Base-by-base conservation (phyloP, 2,329 filamentous ascomycete species). In the Fusarium beomiforme region DNA sequence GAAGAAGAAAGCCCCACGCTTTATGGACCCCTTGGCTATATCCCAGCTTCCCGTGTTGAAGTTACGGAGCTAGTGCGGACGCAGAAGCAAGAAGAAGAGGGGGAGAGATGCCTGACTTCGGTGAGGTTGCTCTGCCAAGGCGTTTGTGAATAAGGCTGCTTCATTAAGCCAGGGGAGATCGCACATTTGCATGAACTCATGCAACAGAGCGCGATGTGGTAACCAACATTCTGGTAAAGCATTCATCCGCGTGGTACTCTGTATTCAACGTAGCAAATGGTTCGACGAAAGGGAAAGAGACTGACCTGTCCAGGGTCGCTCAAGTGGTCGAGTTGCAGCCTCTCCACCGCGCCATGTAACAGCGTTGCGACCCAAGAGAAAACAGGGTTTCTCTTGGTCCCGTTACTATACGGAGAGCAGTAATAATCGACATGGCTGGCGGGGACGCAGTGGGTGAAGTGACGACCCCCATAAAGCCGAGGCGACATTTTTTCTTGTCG, bases 401-500 rank as follows among this genome's bases (percentile, higher is more conserved):
- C 26, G 26, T 46, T 34, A 16, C 46, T 44, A 57, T 49, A 71
- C 58, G 64, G 49, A 64, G 41, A 65, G 60, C 5, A 19, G 63
- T 54, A 59, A 64, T 57, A 69, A 71, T 71, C 64, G 64, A 71
- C 59, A 46, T 23, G 33, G 33, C 26, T 63, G 46, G 69, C 54
- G 69, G 69, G 42, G 50, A 44, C 55, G 26, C 12, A 44, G 57
- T 37, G 66, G 47, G 37, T 51, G 31, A 51, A 51, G 31, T 24
- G 31, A 51, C 8, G 47, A 37, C 44, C 58, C 42, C 43, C 33
- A 54, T 49, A 37, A 44, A 54, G 63, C 47, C 49, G 37, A 59
- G 53, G 37, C 33, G 41, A 44, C 41, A 31, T 23, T 53, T 71
- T 62, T 54, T 56, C 14, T 47, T 19, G 4, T 37, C 23, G 26